Percentiles rank a stretch among this genome's conserved stretches.
These are phyloP conservation scores for Discostella stelligeroides DNA, from an alignment of 108 stramenopile species.

Conservation along the genomic window DNA sequence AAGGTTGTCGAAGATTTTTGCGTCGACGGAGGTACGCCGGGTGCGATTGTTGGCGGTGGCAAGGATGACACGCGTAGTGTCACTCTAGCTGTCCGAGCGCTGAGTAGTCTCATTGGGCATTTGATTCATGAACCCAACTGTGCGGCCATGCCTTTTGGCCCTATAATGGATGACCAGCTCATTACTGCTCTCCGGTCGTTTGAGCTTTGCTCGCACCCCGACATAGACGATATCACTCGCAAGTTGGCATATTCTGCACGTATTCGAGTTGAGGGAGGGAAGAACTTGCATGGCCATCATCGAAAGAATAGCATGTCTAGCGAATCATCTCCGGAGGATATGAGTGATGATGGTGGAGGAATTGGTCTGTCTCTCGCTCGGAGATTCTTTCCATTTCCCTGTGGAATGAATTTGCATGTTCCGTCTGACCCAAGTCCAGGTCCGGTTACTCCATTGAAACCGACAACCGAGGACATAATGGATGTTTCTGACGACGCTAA, in stretches of 20 bases:
- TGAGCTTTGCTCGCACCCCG: slow-evolving; percentile 59
- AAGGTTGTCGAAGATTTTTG: slow-evolving; percentile 87
- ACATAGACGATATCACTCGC: slow-evolving; percentile 63
- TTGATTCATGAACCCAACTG: slow-evolving; percentile 80
- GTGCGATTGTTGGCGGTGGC: slow-evolving; percentile 90
- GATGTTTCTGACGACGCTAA: slow-evolving; percentile 50
- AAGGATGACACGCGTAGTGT: slow-evolving; percentile 82
- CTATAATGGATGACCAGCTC: slow-evolving; percentile 79
- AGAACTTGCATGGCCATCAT: slow-evolving; percentile 26
- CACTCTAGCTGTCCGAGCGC: slow-evolving; percentile 83
- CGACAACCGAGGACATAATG: slow-evolving; percentile 63
- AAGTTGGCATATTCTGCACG: slow-evolving; percentile 75
- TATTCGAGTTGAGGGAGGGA: slow-evolving; percentile 77
- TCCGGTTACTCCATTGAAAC: slow-evolving; percentile 19
- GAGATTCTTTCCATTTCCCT: slow-evolving; percentile 43
- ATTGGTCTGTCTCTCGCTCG: slow-evolving; percentile 44
- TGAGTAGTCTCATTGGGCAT: slow-evolving; percentile 76
- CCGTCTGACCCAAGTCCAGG: slow-evolving; percentile 24
- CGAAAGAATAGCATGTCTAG: slow-evolving; percentile 40
- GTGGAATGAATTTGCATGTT: slow-evolving; percentile 49
- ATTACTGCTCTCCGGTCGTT: slow-evolving; percentile 76
- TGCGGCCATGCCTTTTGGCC: slow-evolving; percentile 77
- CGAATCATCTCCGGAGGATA: slow-evolving; percentile 35
- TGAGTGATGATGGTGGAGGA: slow-evolving; percentile 42
- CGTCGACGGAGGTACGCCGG: slow-evolving; percentile 87